These are phyloP conservation scores for Samsoniella hepiali DNA, from an alignment of 2,329 filamentous ascomycete genomes.

Conservation along the genomic window DNA sequence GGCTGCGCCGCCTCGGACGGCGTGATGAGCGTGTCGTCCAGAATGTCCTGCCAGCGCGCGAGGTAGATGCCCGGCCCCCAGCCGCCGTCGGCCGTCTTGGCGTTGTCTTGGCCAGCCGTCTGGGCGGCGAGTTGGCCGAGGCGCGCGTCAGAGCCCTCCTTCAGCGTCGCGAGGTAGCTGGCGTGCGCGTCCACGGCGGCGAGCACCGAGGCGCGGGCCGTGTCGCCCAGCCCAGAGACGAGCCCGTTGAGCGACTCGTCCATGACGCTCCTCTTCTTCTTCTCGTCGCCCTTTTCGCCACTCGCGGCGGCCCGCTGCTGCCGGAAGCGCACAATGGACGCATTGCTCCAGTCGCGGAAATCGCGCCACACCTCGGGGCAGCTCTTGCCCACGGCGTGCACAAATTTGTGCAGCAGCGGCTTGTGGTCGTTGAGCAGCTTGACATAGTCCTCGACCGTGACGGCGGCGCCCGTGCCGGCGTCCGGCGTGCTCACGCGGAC, in stretches of 20 bases:
- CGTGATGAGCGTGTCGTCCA: constrained; percentile 68
- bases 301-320: constrained; percentile 32
- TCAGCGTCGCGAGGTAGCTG: constrained; percentile 55
- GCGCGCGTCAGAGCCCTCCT: constrained; percentile 49
- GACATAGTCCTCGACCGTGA: constrained; percentile 69
- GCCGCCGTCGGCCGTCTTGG: constrained; percentile 23
- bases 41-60: constrained; percentile 65
- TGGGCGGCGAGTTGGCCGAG: constrained; percentile 56
- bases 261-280: constrained; percentile 33
- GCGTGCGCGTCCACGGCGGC: constrained; percentile 57
- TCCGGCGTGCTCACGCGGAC: constrained; percentile 54
- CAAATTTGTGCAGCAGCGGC: constrained; percentile 62
- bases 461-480: constrained; percentile 27
- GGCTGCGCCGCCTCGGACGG: constrained; percentile 50
- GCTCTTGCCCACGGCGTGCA: constrained; percentile 66
- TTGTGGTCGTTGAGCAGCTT: constrained; percentile 63
- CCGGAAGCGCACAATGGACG: constrained; percentile 55
- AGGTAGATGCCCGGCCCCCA: constrained; percentile 71
- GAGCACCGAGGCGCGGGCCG: constrained; percentile 45
- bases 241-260: constrained; percentile 39
- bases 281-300: constrained; percentile 20
- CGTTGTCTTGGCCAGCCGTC: constrained; percentile 23
- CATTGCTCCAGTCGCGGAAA: constrained; percentile 59
- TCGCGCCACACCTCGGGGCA: constrained; percentile 62
- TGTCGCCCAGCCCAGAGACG: constrained; percentile 44